A percentile compares a stretch with the other conserved stretches of the same genome.
phyloP scores from a whole-genome alignment of 352 stramenopile species.

The Globisporangium cylindrosporum region DNA sequence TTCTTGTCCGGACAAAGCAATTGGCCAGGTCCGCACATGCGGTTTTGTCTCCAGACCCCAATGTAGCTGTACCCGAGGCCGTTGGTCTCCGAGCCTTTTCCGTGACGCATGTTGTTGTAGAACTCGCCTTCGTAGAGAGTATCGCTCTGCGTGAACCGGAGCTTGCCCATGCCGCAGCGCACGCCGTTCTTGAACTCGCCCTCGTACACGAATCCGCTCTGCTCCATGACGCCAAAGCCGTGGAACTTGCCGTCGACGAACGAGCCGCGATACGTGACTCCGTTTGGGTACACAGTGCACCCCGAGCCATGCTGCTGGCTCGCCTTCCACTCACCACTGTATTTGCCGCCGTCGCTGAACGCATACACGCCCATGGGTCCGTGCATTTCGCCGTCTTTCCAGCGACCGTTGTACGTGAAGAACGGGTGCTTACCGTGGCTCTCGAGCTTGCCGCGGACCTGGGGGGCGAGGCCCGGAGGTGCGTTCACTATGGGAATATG shows the following conservation, averaged over 20 bases:
- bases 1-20: conserved; percentile 44
- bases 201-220: conserved; percentile 47
- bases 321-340: conserved; percentile 50
- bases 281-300: conserved; percentile 59
- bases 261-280: conserved; percentile 61
- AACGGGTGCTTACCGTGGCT: conserved; percentile 64
- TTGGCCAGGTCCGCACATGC: conserved; percentile 48
- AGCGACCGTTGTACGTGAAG: conserved; percentile 66
- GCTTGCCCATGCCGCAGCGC: conserved; percentile 44
- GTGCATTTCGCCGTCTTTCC: conserved; percentile 70
- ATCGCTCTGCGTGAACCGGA: conserved; percentile 39
- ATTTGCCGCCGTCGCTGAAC: conserved; percentile 70
- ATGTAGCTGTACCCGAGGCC: conserved; percentile 54
- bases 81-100: conserved; percentile 61
- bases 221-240: conserved; percentile 59
- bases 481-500: conserved; percentile 29
- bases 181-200: conserved; percentile 48
- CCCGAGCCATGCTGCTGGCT: conserved; percentile 43
- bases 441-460: conserved; percentile 58
- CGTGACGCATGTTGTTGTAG: conserved; percentile 56
- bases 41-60: conserved; percentile 50
- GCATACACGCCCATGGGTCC: conserved; percentile 58
- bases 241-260: conserved; percentile 61
- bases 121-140: conserved; percentile 68
- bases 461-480: conserved; percentile 55